Conservation (phyloP, 495 filamentous ascomycete species). For the Penicillium waksmanii region DNA sequence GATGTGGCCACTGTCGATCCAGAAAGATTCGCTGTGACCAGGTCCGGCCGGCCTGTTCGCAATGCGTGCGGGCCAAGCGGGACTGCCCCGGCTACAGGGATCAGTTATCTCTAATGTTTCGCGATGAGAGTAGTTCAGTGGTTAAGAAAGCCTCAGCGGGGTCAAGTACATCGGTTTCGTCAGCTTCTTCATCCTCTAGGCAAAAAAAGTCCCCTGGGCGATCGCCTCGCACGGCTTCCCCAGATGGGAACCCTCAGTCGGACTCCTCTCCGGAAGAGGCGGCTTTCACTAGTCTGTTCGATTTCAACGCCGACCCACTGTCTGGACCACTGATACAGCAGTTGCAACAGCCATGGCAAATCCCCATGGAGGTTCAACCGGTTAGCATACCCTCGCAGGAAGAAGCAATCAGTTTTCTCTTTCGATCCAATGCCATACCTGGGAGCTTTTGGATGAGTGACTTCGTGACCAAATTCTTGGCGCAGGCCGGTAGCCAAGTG, state of each 20-base stretch:
- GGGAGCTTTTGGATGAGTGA: constrained; percentile 38
- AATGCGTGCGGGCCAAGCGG: constrained; percentile 67
- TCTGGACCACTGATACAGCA: constrained; percentile 8
- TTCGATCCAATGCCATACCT: constrained; percentile 44
- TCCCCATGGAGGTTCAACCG: constrained; percentile 30
- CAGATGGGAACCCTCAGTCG: constrained; percentile 19
- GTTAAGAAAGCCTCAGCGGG: constrained; percentile 62
- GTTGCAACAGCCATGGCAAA: constrained; percentile 1
- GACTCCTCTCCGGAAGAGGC: constrained; percentile 11
- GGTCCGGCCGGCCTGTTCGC: constrained; percentile 64
- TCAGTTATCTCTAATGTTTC: constrained; percentile 69
- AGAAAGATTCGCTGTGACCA: constrained; percentile 72
- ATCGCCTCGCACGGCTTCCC: constrained; percentile 24
- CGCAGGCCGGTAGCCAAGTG: constrained; percentile 18
- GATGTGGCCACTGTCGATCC: constrained; percentile 72
- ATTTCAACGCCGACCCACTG: constrained; percentile 26
- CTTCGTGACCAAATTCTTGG: constrained; percentile 29
- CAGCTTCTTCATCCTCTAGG: constrained; percentile 3
- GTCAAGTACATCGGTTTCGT: constrained; percentile 22
- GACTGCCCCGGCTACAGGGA: constrained; percentile 73
- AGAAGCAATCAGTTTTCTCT: constrained; percentile 49
- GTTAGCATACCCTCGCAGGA: constrained; percentile 32
- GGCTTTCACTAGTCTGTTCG: constrained; percentile 11
- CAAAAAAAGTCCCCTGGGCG: constrained; percentile 15
- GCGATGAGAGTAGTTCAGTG: constrained; percentile 71